These are phyloP conservation scores for Lodderomyces elongisporus DNA, from an alignment of 1,139 yeast species.

Conservation along the genomic window DNA sequence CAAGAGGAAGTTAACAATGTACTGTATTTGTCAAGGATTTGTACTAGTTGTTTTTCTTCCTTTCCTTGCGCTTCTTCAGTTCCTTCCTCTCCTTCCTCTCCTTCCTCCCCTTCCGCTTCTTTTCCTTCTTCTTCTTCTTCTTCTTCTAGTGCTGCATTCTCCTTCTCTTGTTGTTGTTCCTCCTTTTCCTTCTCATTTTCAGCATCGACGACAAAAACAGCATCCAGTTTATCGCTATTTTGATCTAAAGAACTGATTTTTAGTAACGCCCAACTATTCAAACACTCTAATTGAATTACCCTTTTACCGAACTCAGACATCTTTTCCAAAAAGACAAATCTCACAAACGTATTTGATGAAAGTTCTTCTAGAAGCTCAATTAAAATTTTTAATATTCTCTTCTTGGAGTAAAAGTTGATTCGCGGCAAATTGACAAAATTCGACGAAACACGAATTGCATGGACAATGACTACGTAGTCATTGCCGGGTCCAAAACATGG, in stretches of 20 bases:
- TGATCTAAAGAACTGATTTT: slow-evolving; percentile 47
- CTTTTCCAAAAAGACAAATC: slow-evolving; percentile 39
- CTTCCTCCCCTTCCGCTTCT: slow-evolving; percentile 19
- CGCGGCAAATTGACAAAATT: slow-evolving; percentile 56
- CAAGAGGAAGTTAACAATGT: slow-evolving; percentile 67
- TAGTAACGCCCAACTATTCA: slow-evolving; percentile 87
- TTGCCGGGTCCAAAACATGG: slow-evolving; percentile 83
- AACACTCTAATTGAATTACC: slow-evolving; percentile 62
- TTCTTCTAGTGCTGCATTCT: no score
- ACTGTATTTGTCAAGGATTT: slow-evolving; percentile 55
- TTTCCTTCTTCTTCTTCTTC: slow-evolving; percentile 15
- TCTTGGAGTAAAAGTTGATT: slow-evolving; percentile 46
- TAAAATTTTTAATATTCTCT: slow-evolving; percentile 64
- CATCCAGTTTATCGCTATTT: slow-evolving; percentile 13
- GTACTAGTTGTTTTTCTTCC: background rate
- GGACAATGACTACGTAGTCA: slow-evolving; percentile 67
- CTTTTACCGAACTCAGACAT: slow-evolving; percentile 54
- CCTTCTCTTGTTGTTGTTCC: no score
- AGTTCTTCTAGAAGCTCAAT: slow-evolving; percentile 64
- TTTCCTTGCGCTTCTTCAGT: no score
- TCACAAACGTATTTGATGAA: slow-evolving; percentile 39
- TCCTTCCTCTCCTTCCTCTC: slow-evolving; percentile 1
- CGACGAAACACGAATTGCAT: slow-evolving; percentile 76
- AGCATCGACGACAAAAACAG: slow-evolving; percentile 14
- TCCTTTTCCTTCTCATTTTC: no score